Evolutionary conservation across 106 monocot genomes (phyloP), one percentile per base, ranked within the genome.

Genomic region (Narthecium ossifragum): DNA sequence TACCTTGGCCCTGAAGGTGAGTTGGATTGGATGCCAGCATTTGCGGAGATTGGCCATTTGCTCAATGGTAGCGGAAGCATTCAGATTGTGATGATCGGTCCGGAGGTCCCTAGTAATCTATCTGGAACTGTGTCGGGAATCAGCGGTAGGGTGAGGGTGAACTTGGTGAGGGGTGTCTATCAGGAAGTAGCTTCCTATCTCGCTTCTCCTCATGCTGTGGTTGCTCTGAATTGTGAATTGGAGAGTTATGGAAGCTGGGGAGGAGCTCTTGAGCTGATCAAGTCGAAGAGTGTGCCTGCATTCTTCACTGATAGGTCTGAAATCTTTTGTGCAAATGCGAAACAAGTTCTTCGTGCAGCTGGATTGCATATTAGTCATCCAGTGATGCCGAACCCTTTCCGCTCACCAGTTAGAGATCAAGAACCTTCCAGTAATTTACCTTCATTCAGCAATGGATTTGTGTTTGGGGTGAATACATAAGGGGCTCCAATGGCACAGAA

Each of bases 1-100:
- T 82, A 82, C 51, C 55, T 82, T 27, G 77, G 77, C n/a, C 82
- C 82, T 6, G 77, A 77, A 22, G 67, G 24, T 15, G 77, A 82
- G 65, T 60, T 82, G 17, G 82, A 77, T 27, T 82, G 73, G 77
- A 54, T 82, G 68, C 59, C 73, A 0, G 73, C 73, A 1, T 82
- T 77, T 29, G 21, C 23, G 1, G 82, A 82, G 73, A 73, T 77
- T 14, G 53, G 68, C 10, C 72, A 73, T 55, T 46, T 82, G 68
- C 64, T 82, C 20, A 63, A 73, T 29, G 71, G 76, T 2, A 62
- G 45, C 23, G 81, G 81, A 8, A 64, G 41, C 39, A 34, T 82
- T n/a, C 71, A 76, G 60, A 69, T 82, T 10, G 59, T 69, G 48
- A 82, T 82, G 82, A 56, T 77, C 21, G 82, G 82, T 15, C 77